Evolutionary conservation across 2,329 filamentous ascomycete genomes (phyloP).

Genomic region (Penicillium italicum): DNA sequence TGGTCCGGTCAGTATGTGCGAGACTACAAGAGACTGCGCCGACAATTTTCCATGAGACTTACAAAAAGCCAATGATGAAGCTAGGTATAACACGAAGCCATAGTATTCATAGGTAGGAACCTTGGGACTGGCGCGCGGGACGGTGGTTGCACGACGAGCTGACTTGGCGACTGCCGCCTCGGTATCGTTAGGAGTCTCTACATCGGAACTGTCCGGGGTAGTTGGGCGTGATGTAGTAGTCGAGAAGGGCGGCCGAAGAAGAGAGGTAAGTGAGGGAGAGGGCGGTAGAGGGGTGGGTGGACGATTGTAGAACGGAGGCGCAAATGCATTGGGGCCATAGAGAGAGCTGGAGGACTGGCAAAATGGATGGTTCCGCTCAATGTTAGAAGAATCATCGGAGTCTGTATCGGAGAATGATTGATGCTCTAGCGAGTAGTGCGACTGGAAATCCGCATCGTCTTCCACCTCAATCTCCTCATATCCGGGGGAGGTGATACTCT

Average conservation of each 20-base stretch:
- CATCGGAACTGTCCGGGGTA: constrained; percentile 86
- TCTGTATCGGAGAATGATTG: constrained; percentile 38
- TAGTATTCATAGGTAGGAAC: constrained; percentile 99
- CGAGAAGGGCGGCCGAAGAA: constrained; percentile 69
- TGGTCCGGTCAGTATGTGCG: constrained; percentile 2
- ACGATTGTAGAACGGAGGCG: constrained; percentile 91
- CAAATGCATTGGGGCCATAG: constrained; percentile 51
- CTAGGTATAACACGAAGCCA: constrained; percentile 93
- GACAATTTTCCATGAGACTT: constrained; percentile 41
- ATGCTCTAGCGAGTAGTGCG: constrained; percentile 44
- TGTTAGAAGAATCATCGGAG: constrained; percentile 32
- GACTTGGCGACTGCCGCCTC: constrained; percentile 59
- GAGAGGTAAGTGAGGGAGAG: constrained; percentile 85
- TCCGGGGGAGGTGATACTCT: constrained; percentile 27
- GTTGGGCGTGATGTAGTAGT: constrained; percentile 76
- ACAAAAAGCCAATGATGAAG: constrained; percentile 76
- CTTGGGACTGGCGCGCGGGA: constrained; percentile 82
- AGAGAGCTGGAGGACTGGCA: constrained; percentile 42
- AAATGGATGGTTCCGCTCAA: constrained; percentile 38
- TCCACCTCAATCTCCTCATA: constrained; percentile 32
- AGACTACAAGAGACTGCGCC: neutral
- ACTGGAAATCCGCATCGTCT: constrained; percentile 46
- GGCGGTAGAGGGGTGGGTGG: constrained; percentile 93
- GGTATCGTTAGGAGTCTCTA: constrained; percentile 64
- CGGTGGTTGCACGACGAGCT: constrained; percentile 57